Evolutionary conservation across 2,329 filamentous ascomycete genomes (phyloP), one percentile per base, ranked within the genome.

Genomic region (Didymella sp.): DNA sequence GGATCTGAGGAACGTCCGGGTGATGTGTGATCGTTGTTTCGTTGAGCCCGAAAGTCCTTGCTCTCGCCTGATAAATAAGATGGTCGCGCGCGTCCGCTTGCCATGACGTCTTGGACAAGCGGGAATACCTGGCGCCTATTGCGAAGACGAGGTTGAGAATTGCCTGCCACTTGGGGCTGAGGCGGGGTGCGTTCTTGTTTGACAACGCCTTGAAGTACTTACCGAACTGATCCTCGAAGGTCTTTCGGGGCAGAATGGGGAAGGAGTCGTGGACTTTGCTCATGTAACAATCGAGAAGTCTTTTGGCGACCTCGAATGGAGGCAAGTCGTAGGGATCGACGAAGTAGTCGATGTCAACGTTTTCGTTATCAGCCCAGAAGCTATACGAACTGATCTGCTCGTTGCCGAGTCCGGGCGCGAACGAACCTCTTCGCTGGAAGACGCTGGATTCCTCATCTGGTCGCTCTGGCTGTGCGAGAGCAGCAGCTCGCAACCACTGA

Each of bases 111-210:
- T 72, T 63, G n/a, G 64, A 60, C 25, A 76, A 67, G 49, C 75
- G 68, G n/a, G 72, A 71, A 45, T 77, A 73, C 50, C 73, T 73
- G 33, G 77, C 73, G 4, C 72, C 77, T n/a, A 80, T 76, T 3
- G 78, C 78, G 51, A 79, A 78, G 2, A 79, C 70, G 24, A 79
- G 54, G 37, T 80, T 78, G 49, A 79, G 35, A 17, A 77, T 77
- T 7, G 73, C 73, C 31, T 74, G 70, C 77, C 77, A 79, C 47
- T 67, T 72, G 8, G 51, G 48, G 35, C 62, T 69, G 3, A 69
- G 53, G 4, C 44, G 59, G 2, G 63, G 60, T 15, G 63, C 53
- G 12, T 60, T 67, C 11, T 63, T 66, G 19, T 48, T 58, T 9
- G 64, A 60, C n/a, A 65, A n/a, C 2, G 62, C 62, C 19, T 53